These are phyloP conservation scores for Chalaropsis ovoidea DNA, from an alignment of 2,329 filamentous ascomycete species.

Conservation along the genomic window DNA sequence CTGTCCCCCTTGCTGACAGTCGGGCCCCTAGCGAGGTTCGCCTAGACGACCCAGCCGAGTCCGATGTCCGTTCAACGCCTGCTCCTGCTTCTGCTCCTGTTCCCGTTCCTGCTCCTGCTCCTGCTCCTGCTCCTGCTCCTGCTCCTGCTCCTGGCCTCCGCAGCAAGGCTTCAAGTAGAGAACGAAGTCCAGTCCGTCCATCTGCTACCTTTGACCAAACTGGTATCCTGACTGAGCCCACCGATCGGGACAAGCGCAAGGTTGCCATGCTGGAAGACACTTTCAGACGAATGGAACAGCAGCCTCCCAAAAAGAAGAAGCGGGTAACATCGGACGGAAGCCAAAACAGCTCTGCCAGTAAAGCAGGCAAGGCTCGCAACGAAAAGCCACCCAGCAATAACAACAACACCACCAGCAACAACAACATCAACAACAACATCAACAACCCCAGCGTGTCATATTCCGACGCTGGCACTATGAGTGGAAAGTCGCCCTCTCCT, in stretches of 20 bases:
- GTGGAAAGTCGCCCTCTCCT: constrained; percentile 46
- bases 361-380: constrained; percentile 13
- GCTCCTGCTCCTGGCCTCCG: constrained; percentile 43
- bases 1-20: constrained; percentile 52
- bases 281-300: constrained; percentile 52
- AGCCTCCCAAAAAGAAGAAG: constrained; percentile 49
- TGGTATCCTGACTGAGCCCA: constrained; percentile 52
- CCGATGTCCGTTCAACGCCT: constrained; percentile 43
- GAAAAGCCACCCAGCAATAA: constrained; percentile 14
- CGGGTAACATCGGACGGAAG: constrained; percentile 50
- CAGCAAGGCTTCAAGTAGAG: constrained; percentile 57
- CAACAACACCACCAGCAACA: neutral
- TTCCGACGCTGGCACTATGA: constrained; percentile 44
- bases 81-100: constrained; percentile 44
- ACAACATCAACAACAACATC: neutral
- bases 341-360: constrained; percentile 28
- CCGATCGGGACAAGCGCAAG: constrained; percentile 57
- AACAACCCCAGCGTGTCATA: constrained; percentile 33
- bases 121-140: constrained; percentile 44
- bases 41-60: constrained; percentile 44
- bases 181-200: constrained; percentile 48
- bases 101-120: constrained; percentile 43
- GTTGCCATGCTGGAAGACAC: constrained; percentile 55
- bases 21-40: constrained; percentile 54
- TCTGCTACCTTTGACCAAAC: constrained; percentile 52